These are phyloP conservation scores for Galeopsis tetrahit DNA, from an alignment of 257 asterid genomes.

Conservation along the genomic window DNA sequence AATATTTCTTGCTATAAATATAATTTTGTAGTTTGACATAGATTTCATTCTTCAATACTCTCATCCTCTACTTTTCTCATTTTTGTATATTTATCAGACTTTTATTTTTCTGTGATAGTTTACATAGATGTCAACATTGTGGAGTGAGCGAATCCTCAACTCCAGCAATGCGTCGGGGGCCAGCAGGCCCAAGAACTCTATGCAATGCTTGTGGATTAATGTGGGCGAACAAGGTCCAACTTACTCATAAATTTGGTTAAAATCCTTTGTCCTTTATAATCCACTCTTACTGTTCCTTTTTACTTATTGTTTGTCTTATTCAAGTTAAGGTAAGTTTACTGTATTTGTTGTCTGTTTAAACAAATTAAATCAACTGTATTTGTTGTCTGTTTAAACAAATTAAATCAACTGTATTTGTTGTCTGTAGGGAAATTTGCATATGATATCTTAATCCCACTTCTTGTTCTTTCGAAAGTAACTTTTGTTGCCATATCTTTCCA, in stretches of 20 bases:
- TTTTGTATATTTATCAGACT: slow-evolving; percentile 19
- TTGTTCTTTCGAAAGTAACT: neutral
- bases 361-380: neutral
- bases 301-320: neutral
- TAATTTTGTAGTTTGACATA: slow-evolving; percentile 7
- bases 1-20: neutral
- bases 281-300: slow-evolving; percentile 11
- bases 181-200: slow-evolving; percentile 55
- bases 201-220: slow-evolving; percentile 65
- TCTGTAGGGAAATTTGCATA: neutral
- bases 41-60: slow-evolving; percentile 8
- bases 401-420: neutral
- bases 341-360: no score
- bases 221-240: slow-evolving; percentile 59
- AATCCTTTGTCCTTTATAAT: neutral
- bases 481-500: slow-evolving; percentile 29
- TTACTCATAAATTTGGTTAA: neutral
- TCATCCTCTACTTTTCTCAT: neutral
- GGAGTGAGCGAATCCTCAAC: slow-evolving; percentile 50
- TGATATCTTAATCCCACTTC: slow-evolving; percentile 14
- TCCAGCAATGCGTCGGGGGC: slow-evolving; percentile 66
- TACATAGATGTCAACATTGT: slow-evolving; percentile 49
- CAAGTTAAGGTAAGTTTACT: neutral
- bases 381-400: no score
- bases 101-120: slow-evolving; percentile 28